Conservation (phyloP, 805 yeast genomes). For the Lipomyces orientalis region DNA sequence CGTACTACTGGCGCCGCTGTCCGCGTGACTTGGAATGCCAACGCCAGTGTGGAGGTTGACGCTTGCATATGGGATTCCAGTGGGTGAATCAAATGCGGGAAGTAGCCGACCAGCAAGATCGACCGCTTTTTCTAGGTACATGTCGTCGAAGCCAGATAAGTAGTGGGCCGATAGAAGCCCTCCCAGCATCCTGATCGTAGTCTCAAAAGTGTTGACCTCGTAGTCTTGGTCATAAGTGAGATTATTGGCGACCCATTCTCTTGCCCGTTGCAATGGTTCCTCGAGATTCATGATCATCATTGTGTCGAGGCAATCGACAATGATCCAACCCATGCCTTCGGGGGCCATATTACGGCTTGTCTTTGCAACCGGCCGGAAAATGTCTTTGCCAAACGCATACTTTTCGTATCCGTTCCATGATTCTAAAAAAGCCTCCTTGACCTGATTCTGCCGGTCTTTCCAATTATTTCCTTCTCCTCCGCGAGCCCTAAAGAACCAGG, state of each 20-base stretch:
- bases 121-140: conserved; percentile 77
- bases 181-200: conserved; percentile 94
- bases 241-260: conserved; percentile 74
- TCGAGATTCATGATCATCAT: conserved; percentile 72
- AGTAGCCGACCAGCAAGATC: conserved; percentile 75
- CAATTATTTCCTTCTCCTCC: conserved; percentile 12
- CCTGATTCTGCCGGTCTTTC: conserved; percentile 53
- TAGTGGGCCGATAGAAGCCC: conserved; percentile 86
- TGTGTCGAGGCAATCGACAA: conserved; percentile 86
- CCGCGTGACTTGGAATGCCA: conserved; percentile 66
- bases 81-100: conserved; percentile 67
- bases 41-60: conserved; percentile 70
- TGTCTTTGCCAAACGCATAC: conserved; percentile 85
- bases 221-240: conserved; percentile 74
- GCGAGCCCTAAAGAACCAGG: background rate
- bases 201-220: conserved; percentile 83
- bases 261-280: conserved; percentile 67
- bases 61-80: conserved; percentile 80
- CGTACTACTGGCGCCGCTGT: conserved; percentile 73
- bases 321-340: conserved; percentile 88
- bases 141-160: conserved; percentile 63
- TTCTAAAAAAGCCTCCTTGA: conserved; percentile 69
- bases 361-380: conserved; percentile 70
- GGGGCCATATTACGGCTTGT: conserved; percentile 76
- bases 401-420: conserved; percentile 78